Evolutionary conservation across 208 protist species (phyloP).

Genomic region (Leptomonas seymouri): DNA sequence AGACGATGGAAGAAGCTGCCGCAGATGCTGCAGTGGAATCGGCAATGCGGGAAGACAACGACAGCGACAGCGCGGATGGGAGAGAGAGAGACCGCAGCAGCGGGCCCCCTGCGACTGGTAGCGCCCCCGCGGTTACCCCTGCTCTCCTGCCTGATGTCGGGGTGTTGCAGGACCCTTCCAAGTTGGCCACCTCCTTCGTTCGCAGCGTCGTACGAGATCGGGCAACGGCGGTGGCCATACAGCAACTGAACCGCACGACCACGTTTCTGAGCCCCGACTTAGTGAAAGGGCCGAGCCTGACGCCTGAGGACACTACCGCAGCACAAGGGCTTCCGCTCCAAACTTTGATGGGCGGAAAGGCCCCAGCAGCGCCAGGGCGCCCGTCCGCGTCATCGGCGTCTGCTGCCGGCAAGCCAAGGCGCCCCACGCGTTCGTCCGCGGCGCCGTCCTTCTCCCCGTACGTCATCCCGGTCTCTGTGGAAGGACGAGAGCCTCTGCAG

Average conservation of each 20-base stretch:
- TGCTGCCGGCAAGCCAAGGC: background rate
- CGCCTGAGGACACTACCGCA: constrained; percentile 12
- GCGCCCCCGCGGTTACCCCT: background rate
- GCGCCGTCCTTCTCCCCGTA: constrained; percentile 14
- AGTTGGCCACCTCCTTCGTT: constrained; percentile 43
- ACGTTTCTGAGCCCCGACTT: constrained; percentile 68
- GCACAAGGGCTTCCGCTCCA: constrained; percentile 9
- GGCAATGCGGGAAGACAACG: background rate
- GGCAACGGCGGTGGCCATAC: constrained; percentile 58
- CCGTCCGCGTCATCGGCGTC: background rate
- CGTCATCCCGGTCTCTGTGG: background rate
- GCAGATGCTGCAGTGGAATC: background rate
- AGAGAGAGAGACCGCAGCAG: background rate
- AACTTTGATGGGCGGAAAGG: background rate
- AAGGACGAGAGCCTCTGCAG: background rate
- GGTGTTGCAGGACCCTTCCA: constrained; percentile 55
- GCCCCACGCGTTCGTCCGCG: constrained; percentile 7
- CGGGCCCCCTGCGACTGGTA: no score
- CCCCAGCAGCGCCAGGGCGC: background rate
- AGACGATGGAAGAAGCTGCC: background rate
- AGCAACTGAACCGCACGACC: constrained; percentile 79
- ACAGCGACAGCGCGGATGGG: background rate
- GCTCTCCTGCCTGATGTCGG: constrained; percentile 14
- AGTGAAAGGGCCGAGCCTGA: constrained; percentile 40
- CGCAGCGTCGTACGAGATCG: constrained; percentile 60